Evolutionary conservation across 2,329 filamentous ascomycete genomes (phyloP), one percentile per base, ranked within the genome.

Genomic region (Cladophialophora yegresii): DNA sequence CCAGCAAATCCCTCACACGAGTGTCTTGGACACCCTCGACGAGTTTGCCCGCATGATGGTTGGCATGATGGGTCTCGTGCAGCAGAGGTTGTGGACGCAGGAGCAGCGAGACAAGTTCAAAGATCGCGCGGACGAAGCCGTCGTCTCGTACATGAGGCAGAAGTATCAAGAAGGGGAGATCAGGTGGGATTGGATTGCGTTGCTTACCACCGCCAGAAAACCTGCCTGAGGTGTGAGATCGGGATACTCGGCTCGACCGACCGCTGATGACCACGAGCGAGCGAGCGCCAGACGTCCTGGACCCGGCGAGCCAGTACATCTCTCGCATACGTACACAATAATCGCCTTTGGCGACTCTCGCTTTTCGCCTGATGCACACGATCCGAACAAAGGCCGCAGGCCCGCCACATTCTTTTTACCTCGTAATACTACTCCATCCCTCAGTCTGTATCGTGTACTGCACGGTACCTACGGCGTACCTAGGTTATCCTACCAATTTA

Each of bases 171-270:
- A 65, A 8, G 59, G 55, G 10, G 55, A 57, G 53, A 61, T 69
- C 58, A 54, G 40, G 13, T 69, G 67, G 67, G 57, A 65, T 16
- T 69, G 67, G 67, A 28, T 68, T 26, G 75, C 75, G 7, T 69
- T 76, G 61, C 51, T 77, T 49, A 72, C 73, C 1, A 73, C 70
- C 16, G 74, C 70, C 23, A 70, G 66, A 54, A 77, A 76, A 63
- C 56, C 71, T 12, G 57, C 12, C 7, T 61, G n/a, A 58, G 36
- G n/a, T 40, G 36, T 12, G 16, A 40, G 16, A 20, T 43, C 1
- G 36, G n/a, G 8, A 43, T n/a, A 16, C n/a, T 43, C 4, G 13
- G 13, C 36, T 7, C 16, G 5, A 43, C 13, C 36, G 36, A 16
- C 12, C 4, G 33, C 26, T 28, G 5, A 12, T 1, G 33, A 16